Base-by-base conservation (phyloP, 768 basidiomycete genomes). In the Hysterangium stoloniferum region DNA sequence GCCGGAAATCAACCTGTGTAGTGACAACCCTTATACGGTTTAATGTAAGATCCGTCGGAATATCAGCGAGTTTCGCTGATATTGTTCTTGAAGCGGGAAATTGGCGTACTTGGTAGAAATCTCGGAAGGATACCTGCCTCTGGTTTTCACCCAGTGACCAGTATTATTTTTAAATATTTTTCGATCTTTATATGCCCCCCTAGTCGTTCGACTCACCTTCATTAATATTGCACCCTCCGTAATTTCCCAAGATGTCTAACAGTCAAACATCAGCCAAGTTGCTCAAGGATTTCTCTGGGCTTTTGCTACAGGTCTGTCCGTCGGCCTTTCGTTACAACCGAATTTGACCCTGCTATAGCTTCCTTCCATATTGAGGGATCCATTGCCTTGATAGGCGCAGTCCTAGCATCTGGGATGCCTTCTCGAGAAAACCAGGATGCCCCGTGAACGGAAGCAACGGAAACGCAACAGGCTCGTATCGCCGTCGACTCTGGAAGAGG, bases 281-380 rank as follows among this genome's bases (percentile, higher is more conserved):
- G 28, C 74, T 79, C 25, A 70, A 69, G 48, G 75, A 79, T 59
- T 82, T 84, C 67, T 84, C 46, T 84, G 81, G 78, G 80, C 81
- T 40, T 83, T 83, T 58, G 81, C 82, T 2, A 84, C 83, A 13
- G 80, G 82, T 78, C 54, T 56, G 77, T 59, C 17, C 22, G 34
- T 48, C n/a, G n/a, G n/a, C n/a, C 34, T 52, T 58, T 56, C 36
- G 28, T 24, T 38, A 34, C 45, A n/a, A 52, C 43, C 24, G 28
- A 32, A 20, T 20, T n/a, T 51, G 25, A 34, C 52, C 24, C 27
- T 15, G 22, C n/a, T 29, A 43, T 62, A 76, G 86, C 84, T 20
- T 68, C 75, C 52, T 86, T 85, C 64, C 84, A 87, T 68, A 79
- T 86, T 48, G 86, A 87, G 63, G 85, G 84, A 29, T 80, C 82